phyloP scores from a whole-genome alignment of 345 rosid genomes.

The Corchorus capsularis region DNA sequence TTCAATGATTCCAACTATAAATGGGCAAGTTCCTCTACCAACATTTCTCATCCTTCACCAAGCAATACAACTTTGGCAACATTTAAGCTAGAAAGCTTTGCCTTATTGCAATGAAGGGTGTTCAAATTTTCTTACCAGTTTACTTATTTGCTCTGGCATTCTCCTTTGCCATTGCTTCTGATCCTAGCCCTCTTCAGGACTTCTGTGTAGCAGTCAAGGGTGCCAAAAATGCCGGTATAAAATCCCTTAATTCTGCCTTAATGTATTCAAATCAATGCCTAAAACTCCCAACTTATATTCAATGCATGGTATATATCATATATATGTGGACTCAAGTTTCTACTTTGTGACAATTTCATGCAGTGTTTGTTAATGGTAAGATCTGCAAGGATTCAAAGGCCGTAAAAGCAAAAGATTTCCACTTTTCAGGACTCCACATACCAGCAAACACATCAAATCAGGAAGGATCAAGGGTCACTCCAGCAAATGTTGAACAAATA shows the following conservation, averaged over 20 bases:
- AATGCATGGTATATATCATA: too few relatives aligned
- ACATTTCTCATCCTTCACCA: background rate
- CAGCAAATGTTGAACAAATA: background rate
- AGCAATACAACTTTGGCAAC: background rate
- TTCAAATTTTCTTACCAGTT: too few relatives aligned
- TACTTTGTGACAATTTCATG: background rate
- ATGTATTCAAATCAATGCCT: background rate
- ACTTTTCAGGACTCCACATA: background rate
- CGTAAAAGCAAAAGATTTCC: background rate
- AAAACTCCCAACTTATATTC: background rate
- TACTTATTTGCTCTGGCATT: too few relatives aligned
- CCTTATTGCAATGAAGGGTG: background rate
- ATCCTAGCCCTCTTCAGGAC: background rate
- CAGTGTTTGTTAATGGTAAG: slow-evolving; percentile 4
- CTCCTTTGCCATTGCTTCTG: background rate
- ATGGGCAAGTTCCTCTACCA: background rate
- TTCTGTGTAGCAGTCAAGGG: background rate
- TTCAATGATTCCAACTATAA: background rate
- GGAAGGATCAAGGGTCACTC: background rate
- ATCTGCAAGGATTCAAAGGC: background rate
- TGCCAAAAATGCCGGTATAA: background rate
- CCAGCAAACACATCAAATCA: background rate
- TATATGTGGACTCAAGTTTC: background rate
- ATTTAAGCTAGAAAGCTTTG: background rate
- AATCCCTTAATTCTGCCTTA: background rate